phyloP scores from a whole-genome alignment of 768 basidiomycete species.

The Russula emetica region DNA sequence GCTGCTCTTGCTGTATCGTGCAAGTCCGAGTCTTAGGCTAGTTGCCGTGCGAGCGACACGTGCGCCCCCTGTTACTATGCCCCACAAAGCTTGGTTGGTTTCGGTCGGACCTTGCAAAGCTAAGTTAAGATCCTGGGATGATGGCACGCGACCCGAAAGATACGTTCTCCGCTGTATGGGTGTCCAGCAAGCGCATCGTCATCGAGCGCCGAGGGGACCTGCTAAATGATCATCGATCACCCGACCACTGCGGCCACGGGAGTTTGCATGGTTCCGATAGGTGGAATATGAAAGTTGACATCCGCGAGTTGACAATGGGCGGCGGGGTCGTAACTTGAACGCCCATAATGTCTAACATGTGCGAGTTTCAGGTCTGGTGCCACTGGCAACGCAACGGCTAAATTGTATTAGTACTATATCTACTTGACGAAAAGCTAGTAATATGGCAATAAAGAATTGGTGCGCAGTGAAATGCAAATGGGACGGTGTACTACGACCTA shows the following conservation, averaged over 20 bases:
- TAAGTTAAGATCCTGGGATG: not conserved
- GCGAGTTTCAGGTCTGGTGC: not conserved
- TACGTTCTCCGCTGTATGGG: too few species aligned
- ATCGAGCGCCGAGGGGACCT: not conserved
- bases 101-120: slow-evolving; percentile 16
- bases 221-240: not conserved
- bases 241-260: not conserved
- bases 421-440: slow-evolving; percentile 11
- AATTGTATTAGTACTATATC: slow-evolving; percentile 12
- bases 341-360: not conserved
- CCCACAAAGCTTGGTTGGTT: not conserved
- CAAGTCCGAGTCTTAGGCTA: not conserved
- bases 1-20: not conserved
- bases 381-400: slow-evolving; percentile 1
- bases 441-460: slow-evolving; percentile 14
- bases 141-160: not conserved
- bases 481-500: not conserved
- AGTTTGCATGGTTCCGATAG: slow-evolving; percentile 6
- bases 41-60: not conserved
- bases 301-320: not conserved
- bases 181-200: not conserved
- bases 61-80: not conserved
- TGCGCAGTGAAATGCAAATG: slow-evolving; percentile 10
- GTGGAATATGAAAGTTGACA: not conserved
- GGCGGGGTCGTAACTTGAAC: not conserved